phyloP scores from a whole-genome alignment of 2,329 filamentous ascomycete genomes.

The Paecilomyces variotii region DNA sequence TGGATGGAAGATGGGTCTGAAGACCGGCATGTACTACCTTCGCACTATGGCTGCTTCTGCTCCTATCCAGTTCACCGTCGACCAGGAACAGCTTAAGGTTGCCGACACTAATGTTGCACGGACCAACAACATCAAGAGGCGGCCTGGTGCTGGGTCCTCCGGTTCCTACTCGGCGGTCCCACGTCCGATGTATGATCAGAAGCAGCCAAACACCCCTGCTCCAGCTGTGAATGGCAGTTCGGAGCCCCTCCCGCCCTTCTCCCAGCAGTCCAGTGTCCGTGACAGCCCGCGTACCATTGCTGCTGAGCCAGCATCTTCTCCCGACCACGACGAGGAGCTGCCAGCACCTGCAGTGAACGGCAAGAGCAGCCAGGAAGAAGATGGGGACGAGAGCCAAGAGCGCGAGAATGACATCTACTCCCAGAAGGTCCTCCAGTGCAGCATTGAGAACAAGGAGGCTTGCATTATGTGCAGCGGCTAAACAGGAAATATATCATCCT shows the following conservation, averaged over 20 bases:
- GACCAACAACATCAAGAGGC: constrained; percentile 58
- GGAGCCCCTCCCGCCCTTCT: constrained; percentile 23
- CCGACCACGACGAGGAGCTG: constrained; percentile 58
- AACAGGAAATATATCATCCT: constrained; percentile 7
- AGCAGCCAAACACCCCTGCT: constrained; percentile 28
- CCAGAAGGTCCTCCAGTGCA: constrained; percentile 83
- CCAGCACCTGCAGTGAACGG: constrained; percentile 47
- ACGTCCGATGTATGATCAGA: constrained; percentile 57
- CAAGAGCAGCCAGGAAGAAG: constrained; percentile 46
- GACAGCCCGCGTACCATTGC: constrained; percentile 41
- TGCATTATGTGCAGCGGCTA: constrained; percentile 98
- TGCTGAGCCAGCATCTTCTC: constrained; percentile 56
- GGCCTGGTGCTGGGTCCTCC: constrained; percentile 51
- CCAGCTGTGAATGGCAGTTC: constrained; percentile 39
- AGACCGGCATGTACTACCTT: constrained; percentile 99
- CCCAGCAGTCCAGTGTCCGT: constrained; percentile 35
- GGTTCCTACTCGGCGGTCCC: constrained; percentile 55
- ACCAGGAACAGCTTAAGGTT: constrained; percentile 88
- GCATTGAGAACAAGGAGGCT: constrained; percentile 91
- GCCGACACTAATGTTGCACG: constrained; percentile 71
- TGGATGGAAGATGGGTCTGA: constrained; percentile 97
- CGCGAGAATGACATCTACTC: constrained; percentile 92
- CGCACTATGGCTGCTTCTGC: constrained; percentile 94
- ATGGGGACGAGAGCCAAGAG: constrained; percentile 61
- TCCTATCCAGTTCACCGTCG: constrained; percentile 97